phyloP scores from a whole-genome alignment of 805 yeast species.

The Cephaloascus albidus region DNA sequence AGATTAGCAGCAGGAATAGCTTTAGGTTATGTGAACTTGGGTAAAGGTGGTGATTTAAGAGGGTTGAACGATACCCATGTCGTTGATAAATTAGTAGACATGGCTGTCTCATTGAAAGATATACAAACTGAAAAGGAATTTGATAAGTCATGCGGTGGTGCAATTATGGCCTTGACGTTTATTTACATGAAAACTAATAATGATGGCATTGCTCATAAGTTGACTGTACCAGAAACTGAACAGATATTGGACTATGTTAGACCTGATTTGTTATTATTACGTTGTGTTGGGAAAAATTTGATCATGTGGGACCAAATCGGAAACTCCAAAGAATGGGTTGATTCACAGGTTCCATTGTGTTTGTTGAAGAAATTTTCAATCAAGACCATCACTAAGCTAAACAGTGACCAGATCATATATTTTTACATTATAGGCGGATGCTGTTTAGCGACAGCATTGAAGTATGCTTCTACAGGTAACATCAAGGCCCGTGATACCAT shows the following conservation, averaged over 20 bases:
- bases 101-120: conserved; percentile 55
- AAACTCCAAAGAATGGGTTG: conserved; percentile 43
- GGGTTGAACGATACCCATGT: conserved; percentile 56
- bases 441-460: conserved; percentile 65
- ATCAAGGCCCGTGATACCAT: conserved; percentile 43
- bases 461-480: conserved; percentile 64
- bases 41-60: conserved; percentile 55
- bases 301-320: conserved; percentile 67
- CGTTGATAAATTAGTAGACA: conserved; percentile 46
- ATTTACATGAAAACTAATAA: conserved; percentile 66
- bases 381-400: conserved; percentile 21
- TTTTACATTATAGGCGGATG: conserved; percentile 67
- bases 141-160: conserved; percentile 65
- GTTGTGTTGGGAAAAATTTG: conserved; percentile 55
- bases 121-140: conserved; percentile 46
- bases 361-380: conserved; percentile 20
- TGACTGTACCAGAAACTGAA: conserved; percentile 50
- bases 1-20: conserved; percentile 84
- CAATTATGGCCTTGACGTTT: conserved; percentile 65
- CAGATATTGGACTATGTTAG: conserved; percentile 60
- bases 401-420: conserved; percentile 53
- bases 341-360: conserved; percentile 42
- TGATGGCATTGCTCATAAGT: conserved; percentile 45
- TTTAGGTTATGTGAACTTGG: conserved; percentile 75
- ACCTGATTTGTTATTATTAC: conserved; percentile 65